Conservation (phyloP, 1,284 basidiomycete genomes). For the Coriolopsis trogii region DNA sequence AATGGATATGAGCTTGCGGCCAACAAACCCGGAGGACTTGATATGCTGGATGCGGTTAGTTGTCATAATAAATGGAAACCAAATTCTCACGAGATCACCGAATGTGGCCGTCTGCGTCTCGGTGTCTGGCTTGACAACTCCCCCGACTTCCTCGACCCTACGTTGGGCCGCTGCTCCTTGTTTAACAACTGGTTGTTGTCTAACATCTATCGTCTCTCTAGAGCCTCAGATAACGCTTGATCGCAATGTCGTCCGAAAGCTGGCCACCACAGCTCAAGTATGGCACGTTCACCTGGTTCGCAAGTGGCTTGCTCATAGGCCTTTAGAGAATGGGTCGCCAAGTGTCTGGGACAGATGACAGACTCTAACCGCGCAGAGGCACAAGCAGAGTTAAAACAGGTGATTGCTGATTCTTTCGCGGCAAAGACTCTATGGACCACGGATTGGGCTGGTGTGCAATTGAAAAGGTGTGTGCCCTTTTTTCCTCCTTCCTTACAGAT, state of each 20-base stretch:
- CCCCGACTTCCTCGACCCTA: too few relatives aligned
- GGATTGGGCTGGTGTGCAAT: slow-evolving; percentile 83
- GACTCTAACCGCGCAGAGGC: slow-evolving; percentile 75
- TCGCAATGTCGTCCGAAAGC: slow-evolving; percentile 41
- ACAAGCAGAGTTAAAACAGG: slow-evolving; percentile 81
- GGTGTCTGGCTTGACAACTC: too few relatives aligned
- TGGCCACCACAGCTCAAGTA: slow-evolving; percentile 45
- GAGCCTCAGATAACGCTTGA: too few relatives aligned
- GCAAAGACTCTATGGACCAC: slow-evolving; percentile 85
- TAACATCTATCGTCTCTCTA: too few relatives aligned
- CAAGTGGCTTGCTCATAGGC: slow-evolving; percentile 5
- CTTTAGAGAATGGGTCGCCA: slow-evolving; percentile 81
- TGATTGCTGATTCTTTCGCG: slow-evolving; percentile 82
- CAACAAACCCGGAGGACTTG: too few relatives aligned
- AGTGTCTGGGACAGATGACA: slow-evolving; percentile 81
- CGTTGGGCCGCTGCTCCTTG: too few relatives aligned
- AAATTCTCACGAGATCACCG: not conserved
- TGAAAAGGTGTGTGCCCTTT: slow-evolving; percentile 64
- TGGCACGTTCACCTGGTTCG: slow-evolving; percentile 3
- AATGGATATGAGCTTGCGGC: too few relatives aligned
- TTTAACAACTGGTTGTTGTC: too few relatives aligned
- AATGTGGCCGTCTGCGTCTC: slow-evolving; percentile 3
- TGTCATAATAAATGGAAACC: slow-evolving; percentile 3
- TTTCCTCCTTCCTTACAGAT: not conserved
- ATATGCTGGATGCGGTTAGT: not conserved